phyloP scores from a whole-genome alignment of 306 rosid species.

The Albizia julibrissin region DNA sequence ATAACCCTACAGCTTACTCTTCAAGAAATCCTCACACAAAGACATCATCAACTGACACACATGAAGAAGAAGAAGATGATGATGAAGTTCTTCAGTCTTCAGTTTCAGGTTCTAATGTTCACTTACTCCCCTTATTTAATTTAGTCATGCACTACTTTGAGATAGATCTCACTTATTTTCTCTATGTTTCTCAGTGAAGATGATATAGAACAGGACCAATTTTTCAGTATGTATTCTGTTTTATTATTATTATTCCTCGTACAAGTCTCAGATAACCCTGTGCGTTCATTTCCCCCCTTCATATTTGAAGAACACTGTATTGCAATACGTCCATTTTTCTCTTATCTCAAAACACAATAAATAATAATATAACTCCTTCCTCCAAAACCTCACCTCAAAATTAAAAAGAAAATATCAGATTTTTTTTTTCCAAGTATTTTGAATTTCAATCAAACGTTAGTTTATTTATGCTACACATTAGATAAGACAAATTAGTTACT shows the following conservation, averaged over 20 bases:
- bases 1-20: conserved; percentile 61
- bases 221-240: not conserved
- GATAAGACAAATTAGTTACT: not conserved
- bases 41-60: conserved; percentile 40
- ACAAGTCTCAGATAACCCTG: not conserved
- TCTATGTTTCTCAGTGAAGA: not conserved
- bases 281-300: not conserved
- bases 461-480: not conserved
- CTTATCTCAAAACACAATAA: not conserved
- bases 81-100: conserved; percentile 49
- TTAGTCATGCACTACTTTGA: not conserved
- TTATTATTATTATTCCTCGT: not conserved
- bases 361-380: not conserved
- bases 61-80: conserved; percentile 51
- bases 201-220: not conserved
- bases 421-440: not conserved
- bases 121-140: not conserved
- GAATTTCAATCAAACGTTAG: not conserved
- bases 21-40: conserved; percentile 53
- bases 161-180: not conserved
- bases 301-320: not conserved
- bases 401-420: not conserved
- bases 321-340: not conserved
- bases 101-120: conserved; percentile 59
- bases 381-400: not conserved